phyloP scores from a whole-genome alignment of 345 rosid species.

The Gossypioides kirkii region DNA sequence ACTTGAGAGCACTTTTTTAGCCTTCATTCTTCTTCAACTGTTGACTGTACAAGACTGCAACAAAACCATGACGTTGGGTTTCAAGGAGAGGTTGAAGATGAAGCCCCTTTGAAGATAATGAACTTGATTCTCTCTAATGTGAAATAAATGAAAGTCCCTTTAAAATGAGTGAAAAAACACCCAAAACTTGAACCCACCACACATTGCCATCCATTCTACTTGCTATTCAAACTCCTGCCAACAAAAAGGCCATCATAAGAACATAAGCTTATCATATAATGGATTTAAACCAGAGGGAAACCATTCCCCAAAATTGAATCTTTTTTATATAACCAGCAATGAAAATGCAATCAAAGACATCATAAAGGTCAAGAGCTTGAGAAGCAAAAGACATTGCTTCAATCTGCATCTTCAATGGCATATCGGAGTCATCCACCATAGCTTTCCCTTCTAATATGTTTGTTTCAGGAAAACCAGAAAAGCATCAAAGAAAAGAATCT shows the following conservation, averaged over 20 bases:
- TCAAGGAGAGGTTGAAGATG: slow-evolving; percentile 27
- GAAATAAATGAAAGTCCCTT: slow-evolving; percentile 69
- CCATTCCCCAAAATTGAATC: slow-evolving; percentile 23
- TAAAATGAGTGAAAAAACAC: slow-evolving; percentile 66
- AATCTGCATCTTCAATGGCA: slow-evolving; percentile 88
- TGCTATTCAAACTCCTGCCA: slow-evolving; percentile 61
- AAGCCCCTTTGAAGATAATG: slow-evolving; percentile 67
- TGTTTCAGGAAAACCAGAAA: not conserved
- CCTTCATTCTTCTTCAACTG: not conserved
- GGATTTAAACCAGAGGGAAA: not conserved
- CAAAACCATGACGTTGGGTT: not conserved
- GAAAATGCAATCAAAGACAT: slow-evolving; percentile 57
- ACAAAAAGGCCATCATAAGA: not conserved
- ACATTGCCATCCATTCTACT: slow-evolving; percentile 70
- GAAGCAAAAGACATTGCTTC: slow-evolving; percentile 86
- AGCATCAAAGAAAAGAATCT: not conserved
- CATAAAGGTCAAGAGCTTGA: slow-evolving; percentile 68
- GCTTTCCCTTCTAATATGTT: slow-evolving; percentile 76
- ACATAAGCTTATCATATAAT: not conserved
- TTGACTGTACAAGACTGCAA: slow-evolving; percentile 5
- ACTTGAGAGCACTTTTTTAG: not conserved
- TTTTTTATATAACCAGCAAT: slow-evolving; percentile 67
- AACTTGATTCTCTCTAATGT: slow-evolving; percentile 60
- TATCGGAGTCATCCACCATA: slow-evolving; percentile 75
- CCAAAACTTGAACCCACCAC: slow-evolving; percentile 78